Evolutionary conservation across 352 stramenopile species (phyloP), one percentile per base, ranked within the genome.

Genomic region (Pythium myriotylum): DNA sequence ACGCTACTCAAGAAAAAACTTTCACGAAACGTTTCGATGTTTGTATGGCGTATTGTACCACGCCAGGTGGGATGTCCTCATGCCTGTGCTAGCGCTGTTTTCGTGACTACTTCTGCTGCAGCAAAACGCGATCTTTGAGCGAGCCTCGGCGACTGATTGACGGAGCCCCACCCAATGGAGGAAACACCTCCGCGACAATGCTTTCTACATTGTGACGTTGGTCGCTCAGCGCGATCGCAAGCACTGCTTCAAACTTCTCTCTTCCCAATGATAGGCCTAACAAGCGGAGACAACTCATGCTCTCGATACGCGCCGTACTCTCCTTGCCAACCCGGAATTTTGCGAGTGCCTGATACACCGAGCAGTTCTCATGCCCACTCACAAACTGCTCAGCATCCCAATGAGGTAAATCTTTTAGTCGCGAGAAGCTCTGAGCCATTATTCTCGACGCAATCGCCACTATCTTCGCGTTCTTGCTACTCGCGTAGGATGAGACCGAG

Each of bases 391-490:
- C 24, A 14, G 63, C 39, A 39, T 62, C 58, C 39, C 39, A 53
- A 16, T 29, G 14, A 1, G 35, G 8, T 26, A 66, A 61, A 0
- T 20, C 43, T 14, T 70, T 50, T 17, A 86, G 55, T 1, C 49
- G 66, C 41, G 54, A 10, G 12, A 88, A 55, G 56, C 62, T 74
- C 9, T 59, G 55, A 0, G 77, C 69, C 19, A 88, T 77, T 40
- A 86, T 43, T 26, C 55, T 60, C 20, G 81, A 80, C 14, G 81
- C 81, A 9, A 70, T 65, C 5, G 67, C 76, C 17, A 80, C 83
- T 14, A 92, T 32, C 14, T 88, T 86, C 29, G 54, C 66, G 54
- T 78, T 90, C 66, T 90, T 91, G 65, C 63, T 90, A 43, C 50
- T 57, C 1, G 81, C 79, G 49, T 84, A 89, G 13, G 51, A 46